Evolutionary conservation across 345 rosid species (phyloP).

Genomic region (Rhizophora apiculata): DNA sequence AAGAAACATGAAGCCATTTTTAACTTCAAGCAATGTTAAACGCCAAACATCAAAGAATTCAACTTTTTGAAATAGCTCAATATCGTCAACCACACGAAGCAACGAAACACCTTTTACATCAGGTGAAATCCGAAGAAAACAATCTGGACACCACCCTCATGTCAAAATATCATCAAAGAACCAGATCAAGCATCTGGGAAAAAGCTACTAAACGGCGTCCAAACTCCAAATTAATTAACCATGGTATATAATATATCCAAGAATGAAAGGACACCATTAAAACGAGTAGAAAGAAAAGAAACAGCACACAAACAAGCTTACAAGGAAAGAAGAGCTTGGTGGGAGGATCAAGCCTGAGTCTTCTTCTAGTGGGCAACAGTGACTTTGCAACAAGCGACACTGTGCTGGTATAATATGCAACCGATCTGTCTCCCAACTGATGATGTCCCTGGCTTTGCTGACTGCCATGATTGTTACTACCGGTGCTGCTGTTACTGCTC

Average conservation of each 20-base stretch:
- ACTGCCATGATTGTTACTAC: conserved; percentile 7
- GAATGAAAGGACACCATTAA: background rate
- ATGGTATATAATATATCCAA: too few species aligned
- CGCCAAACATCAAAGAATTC: too few species aligned
- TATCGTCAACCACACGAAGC: conserved; percentile 2
- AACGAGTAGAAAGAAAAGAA: background rate
- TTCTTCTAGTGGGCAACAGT: conserved; percentile 60
- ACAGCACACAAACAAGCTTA: conserved; percentile 17
- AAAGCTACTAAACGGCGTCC: background rate
- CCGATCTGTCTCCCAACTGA: conserved; percentile 35
- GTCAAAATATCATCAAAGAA: too few species aligned
- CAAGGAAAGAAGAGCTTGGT: conserved; percentile 70
- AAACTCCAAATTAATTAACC: too few species aligned
- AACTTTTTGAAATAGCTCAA: too few species aligned
- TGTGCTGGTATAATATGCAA: conserved; percentile 28
- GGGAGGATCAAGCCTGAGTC: conserved; percentile 75
- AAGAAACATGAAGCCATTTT: too few species aligned
- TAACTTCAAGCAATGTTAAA: too few species aligned
- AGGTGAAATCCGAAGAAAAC: background rate
- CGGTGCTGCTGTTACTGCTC: conserved; percentile 15
- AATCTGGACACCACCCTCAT: background rate
- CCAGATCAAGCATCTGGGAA: conserved; percentile 8
- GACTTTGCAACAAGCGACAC: conserved; percentile 61
- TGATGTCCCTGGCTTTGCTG: conserved; percentile 34
- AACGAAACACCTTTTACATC: background rate